These are phyloP conservation scores for Plasmodium inui DNA, from an alignment of 169 alveolate genomes.

Conservation along the genomic window DNA sequence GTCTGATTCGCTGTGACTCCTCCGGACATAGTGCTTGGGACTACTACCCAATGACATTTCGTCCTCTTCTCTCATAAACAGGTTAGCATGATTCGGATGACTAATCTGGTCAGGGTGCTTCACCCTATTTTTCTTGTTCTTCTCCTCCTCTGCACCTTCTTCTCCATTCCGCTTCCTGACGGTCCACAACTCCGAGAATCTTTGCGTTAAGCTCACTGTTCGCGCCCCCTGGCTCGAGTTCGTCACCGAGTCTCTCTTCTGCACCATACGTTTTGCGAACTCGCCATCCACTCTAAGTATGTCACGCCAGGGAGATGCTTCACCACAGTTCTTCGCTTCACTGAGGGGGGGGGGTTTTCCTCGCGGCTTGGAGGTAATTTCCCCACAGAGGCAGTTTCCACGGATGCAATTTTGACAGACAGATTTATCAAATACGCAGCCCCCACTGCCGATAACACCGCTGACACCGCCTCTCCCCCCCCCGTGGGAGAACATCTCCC, in stretches of 20 bases:
- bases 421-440: not conserved
- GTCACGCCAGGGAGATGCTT: not conserved
- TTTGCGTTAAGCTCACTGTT: not conserved
- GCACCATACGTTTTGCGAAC: not conserved
- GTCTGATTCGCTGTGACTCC: not conserved
- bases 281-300: not conserved
- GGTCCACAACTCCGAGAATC: conserved; percentile 8
- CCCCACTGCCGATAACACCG: too few relatives aligned
- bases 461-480: not conserved
- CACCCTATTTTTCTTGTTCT: not conserved
- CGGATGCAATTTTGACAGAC: not conserved
- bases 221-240: not conserved
- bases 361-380: not conserved
- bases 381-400: not conserved
- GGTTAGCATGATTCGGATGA: not conserved
- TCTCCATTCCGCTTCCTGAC: not conserved
- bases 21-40: not conserved
- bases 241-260: not conserved
- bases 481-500: not conserved
- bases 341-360: not conserved
- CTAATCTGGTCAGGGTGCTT: not conserved
- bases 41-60: not conserved
- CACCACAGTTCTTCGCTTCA: not conserved
- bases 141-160: not conserved
- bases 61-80: not conserved